Conservation (phyloP, 805 yeast genomes). For the Nakazawaea peltata region DNA sequence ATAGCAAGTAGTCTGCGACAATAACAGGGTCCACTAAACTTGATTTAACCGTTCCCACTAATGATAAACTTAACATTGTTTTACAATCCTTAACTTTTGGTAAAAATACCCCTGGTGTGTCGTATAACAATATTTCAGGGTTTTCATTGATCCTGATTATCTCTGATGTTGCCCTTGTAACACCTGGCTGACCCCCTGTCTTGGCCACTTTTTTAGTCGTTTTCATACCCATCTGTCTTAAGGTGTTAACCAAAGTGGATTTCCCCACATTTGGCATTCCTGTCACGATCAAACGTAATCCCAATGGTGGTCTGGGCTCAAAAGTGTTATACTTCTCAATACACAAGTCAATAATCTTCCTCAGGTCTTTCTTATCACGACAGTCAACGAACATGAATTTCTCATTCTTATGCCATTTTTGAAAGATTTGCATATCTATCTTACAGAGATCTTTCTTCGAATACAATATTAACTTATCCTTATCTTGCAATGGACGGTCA, state of each 20-base stretch:
- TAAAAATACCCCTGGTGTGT: conserved; percentile 88
- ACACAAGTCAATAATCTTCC: conserved; percentile 40
- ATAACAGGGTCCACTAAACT: conserved; percentile 73
- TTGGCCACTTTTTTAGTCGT: conserved; percentile 57
- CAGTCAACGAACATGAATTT: conserved; percentile 52
- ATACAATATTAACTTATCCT: conserved; percentile 58
- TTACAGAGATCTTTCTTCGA: conserved; percentile 65
- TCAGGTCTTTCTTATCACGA: conserved; percentile 40
- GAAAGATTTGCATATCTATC: conserved; percentile 29
- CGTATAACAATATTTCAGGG: conserved; percentile 67
- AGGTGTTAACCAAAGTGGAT: conserved; percentile 73
- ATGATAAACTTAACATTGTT: conserved; percentile 66
- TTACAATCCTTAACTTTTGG: conserved; percentile 62
- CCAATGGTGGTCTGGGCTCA: conserved; percentile 76
- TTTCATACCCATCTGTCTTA: conserved; percentile 34
- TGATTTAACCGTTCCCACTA: conserved; percentile 69
- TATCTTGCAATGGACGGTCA: conserved; percentile 52
- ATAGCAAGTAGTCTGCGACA: conserved; percentile 80
- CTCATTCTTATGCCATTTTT: conserved; percentile 42
- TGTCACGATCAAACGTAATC: conserved; percentile 64
- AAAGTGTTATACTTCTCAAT: conserved; percentile 34
- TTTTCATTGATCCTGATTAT: conserved; percentile 52
- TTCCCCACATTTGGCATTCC: conserved; percentile 99
- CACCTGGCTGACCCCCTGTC: conserved; percentile 88
- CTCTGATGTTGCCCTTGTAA: conserved; percentile 74